phyloP scores from a whole-genome alignment of 2,329 filamentous ascomycete genomes.

The Diplocarpon mali region DNA sequence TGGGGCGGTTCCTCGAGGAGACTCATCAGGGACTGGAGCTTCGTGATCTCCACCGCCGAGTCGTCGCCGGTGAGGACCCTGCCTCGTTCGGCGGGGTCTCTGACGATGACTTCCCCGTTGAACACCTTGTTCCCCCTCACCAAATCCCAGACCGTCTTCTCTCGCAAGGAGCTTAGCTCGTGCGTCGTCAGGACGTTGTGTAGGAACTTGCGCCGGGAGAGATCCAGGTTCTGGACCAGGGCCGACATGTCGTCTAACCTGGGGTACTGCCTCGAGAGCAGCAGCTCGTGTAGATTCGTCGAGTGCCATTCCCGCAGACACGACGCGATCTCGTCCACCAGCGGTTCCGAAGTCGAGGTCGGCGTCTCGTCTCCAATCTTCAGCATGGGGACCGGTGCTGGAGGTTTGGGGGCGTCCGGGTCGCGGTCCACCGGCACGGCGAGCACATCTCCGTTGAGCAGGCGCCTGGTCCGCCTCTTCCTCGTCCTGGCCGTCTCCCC shows the following conservation, averaged over 20 bases:
- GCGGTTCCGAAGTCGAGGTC: conserved; percentile 74
- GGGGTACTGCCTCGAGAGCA: conserved; percentile 72
- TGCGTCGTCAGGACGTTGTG: conserved; percentile 86
- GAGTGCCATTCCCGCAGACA: conserved; percentile 98
- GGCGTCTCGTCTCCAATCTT: conserved; percentile 97
- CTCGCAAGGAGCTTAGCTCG: conserved; percentile 70
- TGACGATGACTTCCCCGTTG: conserved; percentile 86
- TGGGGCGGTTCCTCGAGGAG: conserved; percentile 75
- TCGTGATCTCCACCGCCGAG: conserved; percentile 83
- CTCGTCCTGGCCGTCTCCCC: conserved; percentile 8
- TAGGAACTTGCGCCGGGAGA: conserved; percentile 77
- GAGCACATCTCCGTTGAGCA: conserved; percentile 18
- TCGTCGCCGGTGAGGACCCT: conserved; percentile 85
- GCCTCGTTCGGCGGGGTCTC: conserved; percentile 73
- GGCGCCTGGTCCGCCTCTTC: conserved; percentile 16
- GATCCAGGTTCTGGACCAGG: conserved; percentile 73
- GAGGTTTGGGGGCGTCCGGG: conserved; percentile 61
- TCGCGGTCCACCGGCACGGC: conserved; percentile 44
- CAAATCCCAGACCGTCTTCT: conserved; percentile 91
- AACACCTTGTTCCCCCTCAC: conserved; percentile 92
- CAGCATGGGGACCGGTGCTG: conserved; percentile 90
- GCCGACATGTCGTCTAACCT: conserved; percentile 71
- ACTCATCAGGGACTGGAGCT: conserved; percentile 91
- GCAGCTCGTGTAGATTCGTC: conserved; percentile 84
- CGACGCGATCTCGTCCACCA: conserved; percentile 95